Base-by-base conservation (phyloP, 192 early-diverging fungal species). In the Bifiguratus adelaidae region DNA sequence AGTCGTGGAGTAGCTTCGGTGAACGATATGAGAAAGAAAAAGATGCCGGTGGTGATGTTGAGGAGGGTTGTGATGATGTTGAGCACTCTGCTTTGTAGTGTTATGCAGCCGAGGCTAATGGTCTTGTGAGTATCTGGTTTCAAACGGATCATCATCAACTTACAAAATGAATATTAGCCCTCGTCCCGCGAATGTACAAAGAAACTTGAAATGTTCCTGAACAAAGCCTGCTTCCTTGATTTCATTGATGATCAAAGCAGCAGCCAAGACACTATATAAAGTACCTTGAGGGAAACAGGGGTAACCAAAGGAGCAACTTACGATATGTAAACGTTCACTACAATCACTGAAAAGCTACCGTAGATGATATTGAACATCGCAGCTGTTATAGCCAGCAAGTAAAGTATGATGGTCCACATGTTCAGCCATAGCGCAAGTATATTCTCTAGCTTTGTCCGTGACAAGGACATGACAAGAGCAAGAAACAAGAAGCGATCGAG, bases 131-230 rank as follows among this genome's bases (percentile, higher is more conserved):
- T 27, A 4, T 13, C 21, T 7, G 7, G 4, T 34, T 30, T 7
- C 4, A 1, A 20, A 20, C 19, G 2, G 19, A 6, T 41, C 25
- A 28, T 25, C 3, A 42, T 23, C 40, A 25, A 37, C 61, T 58
- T 63, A 63, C 57, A 75, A 79, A 1, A 74, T 73, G 26, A 71
- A 48, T 12, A 79, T 53, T 7, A 76, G 48, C 18, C 76, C 76
- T n/a, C 76, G 62, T 8, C 76, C 76, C 0, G 68, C 58, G 50
- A 73, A 73, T 12, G 69, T 70, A 45, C 67, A 71, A 11, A 79
- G 50, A 52, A 79, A 79, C 9, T 56, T 52, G 15, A 75, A 60
- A 18, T 79, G 65, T 2, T 63, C 41, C 32, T 52, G 47, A 23
- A 73, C 62, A n/a, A 73, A 44, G 2, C 60, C 47, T 5, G 66